Evolutionary conservation across 345 rosid genomes (phyloP).

Genomic region (Murraya koenigii): DNA sequence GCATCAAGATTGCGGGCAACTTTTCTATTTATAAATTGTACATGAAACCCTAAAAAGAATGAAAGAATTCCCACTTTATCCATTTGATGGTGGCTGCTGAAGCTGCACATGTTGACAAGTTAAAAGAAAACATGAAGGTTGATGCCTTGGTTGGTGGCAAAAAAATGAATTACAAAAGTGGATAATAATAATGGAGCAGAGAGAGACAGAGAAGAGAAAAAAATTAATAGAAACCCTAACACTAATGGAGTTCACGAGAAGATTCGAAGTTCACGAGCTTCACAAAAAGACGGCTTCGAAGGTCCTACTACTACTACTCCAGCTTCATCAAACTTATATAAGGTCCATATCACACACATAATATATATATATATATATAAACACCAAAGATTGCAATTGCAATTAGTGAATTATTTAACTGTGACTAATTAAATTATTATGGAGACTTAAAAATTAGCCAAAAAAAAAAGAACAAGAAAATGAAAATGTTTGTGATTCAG

Average conservation of each 20-base stretch:
- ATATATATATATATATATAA: not conserved
- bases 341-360: constrained; percentile 21
- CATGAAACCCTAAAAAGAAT: not conserved
- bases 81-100: not conserved
- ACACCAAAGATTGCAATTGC: not conserved
- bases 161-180: not conserved
- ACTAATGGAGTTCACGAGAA: constrained; percentile 40
- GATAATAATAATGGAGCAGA: constrained; percentile 1
- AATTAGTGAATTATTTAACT: no score
- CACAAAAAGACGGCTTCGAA: constrained; percentile 50
- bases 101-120: not conserved
- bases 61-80: not conserved
- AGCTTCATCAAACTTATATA: constrained; percentile 1
- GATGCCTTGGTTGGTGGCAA: not conserved
- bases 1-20: not conserved
- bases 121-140: not conserved
- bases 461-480: no score
- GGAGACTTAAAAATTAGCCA: no score
- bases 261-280: constrained; percentile 53
- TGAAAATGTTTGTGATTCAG: no score
- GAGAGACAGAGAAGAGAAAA: not conserved
- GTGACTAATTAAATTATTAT: no score
- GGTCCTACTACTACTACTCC: constrained; percentile 21
- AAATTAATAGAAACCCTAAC: not conserved
- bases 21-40: not conserved